Conservation (phyloP, 2,329 filamentous ascomycete genomes). For the Macrophomina phaseolina region DNA sequence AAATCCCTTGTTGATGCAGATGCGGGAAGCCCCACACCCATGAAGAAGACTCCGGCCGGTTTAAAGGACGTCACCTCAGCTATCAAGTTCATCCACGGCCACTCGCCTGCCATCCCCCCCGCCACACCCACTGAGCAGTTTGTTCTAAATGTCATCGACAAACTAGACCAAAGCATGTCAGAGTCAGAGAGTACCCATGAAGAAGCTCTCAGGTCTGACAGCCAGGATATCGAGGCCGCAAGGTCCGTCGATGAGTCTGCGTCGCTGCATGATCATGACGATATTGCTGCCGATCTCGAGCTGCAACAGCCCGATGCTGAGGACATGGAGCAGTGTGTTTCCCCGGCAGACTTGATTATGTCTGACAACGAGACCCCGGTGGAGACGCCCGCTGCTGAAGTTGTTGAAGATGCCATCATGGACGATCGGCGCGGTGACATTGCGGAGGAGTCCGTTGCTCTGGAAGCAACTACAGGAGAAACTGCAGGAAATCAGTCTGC, state of each 20-base stretch:
- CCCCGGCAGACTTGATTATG: constrained; percentile 11
- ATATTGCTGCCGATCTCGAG: constrained; percentile 1
- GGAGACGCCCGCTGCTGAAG: neutral
- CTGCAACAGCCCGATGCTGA: neutral
- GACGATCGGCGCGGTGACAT: neutral
- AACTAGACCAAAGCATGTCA: constrained; percentile 19
- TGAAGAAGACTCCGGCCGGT: constrained; percentile 22
- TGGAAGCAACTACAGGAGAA: neutral
- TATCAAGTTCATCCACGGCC: constrained; percentile 12
- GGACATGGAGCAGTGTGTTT: constrained; percentile 4
- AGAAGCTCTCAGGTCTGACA: neutral
- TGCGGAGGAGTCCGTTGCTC: neutral
- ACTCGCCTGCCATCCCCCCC: constrained; percentile 6
- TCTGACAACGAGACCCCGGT: neutral
- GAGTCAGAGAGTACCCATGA: constrained; percentile 12
- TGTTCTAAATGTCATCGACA: constrained; percentile 23
- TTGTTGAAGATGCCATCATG: neutral
- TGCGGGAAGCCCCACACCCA: constrained; percentile 20
- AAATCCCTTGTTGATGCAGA: constrained; percentile 12
- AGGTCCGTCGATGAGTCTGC: constrained; percentile 7
- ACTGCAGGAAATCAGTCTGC: neutral
- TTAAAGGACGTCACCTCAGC: constrained; percentile 25
- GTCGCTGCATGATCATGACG: neutral
- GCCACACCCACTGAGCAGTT: constrained; percentile 25
- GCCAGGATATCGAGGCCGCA: constrained; percentile 6